Conservation (phyloP, 2,329 filamentous ascomycete genomes). For the Talaromyces sp. region DNA sequence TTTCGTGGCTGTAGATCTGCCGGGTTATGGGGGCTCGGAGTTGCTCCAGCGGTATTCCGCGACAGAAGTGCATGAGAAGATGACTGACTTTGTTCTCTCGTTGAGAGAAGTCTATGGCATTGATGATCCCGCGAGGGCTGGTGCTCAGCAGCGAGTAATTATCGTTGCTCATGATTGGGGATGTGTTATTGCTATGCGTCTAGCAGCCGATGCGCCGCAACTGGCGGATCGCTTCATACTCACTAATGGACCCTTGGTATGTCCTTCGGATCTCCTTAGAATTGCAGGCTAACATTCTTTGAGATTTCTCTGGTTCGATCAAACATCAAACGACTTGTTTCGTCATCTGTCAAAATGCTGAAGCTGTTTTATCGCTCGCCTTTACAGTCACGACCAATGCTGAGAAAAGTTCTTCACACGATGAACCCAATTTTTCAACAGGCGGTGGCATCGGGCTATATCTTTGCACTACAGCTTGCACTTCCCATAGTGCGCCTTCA, state of each 20-base stretch:
- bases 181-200: constrained; percentile 49
- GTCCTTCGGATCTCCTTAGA: not conserved
- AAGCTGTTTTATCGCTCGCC: constrained; percentile 47
- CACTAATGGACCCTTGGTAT: constrained; percentile 52
- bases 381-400: constrained; percentile 41
- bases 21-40: constrained; percentile 58
- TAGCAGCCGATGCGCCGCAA: constrained; percentile 56
- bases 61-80: constrained; percentile 50
- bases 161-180: constrained; percentile 57
- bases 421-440: constrained; percentile 50
- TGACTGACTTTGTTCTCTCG: constrained; percentile 52
- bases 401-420: constrained; percentile 43
- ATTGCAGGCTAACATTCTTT: not conserved
- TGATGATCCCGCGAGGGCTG: constrained; percentile 24
- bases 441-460: constrained; percentile 50
- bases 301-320: constrained; percentile 43
- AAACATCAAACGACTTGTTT: constrained; percentile 41
- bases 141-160: constrained; percentile 43
- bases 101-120: constrained; percentile 48
- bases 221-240: constrained; percentile 56
- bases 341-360: constrained; percentile 49
- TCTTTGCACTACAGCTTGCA: constrained; percentile 54
- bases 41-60: constrained; percentile 49
- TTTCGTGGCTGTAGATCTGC: constrained; percentile 55
- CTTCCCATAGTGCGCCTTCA: constrained; percentile 42